Evolutionary conservation across 257 asterid species (phyloP).

Genomic region (Prunella vulgaris): DNA sequence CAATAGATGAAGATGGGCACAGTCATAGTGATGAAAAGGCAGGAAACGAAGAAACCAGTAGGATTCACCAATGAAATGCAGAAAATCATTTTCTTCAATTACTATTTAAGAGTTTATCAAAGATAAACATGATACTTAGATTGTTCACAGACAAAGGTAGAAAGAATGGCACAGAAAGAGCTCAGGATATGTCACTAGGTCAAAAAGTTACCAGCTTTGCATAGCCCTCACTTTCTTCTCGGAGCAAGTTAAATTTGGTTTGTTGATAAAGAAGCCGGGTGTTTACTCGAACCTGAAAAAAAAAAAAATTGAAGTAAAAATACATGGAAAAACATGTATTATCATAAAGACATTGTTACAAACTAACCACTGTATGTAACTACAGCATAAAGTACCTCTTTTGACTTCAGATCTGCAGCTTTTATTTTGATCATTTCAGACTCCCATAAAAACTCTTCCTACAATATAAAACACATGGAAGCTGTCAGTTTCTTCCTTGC

Average conservation of each 20-base stretch:
- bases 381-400: constrained; percentile 60
- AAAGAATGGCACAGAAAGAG: neutral
- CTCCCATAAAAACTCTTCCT: constrained; percentile 98
- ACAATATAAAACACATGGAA: constrained; percentile 22
- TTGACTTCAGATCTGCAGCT: constrained; percentile 95
- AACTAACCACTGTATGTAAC: constrained; percentile 6
- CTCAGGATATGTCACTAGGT: constrained; percentile 10
- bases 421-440: constrained; percentile 89
- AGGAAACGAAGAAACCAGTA: neutral
- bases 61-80: constrained; percentile 5
- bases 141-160: neutral
- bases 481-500: constrained; percentile 10
- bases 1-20: neutral
- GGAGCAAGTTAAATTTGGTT: constrained; percentile 94
- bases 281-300: constrained; percentile 90
- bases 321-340: constrained; percentile 3
- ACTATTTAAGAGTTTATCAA: neutral
- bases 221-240: constrained; percentile 99
- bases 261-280: constrained; percentile 99
- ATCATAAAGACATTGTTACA: constrained; percentile 7
- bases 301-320: constrained; percentile 22
- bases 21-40: neutral
- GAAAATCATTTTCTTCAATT: neutral
- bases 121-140: neutral
- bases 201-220: constrained; percentile 78